Base-by-base conservation (phyloP, 2,329 filamentous ascomycete species). In the Onygena corvina region DNA sequence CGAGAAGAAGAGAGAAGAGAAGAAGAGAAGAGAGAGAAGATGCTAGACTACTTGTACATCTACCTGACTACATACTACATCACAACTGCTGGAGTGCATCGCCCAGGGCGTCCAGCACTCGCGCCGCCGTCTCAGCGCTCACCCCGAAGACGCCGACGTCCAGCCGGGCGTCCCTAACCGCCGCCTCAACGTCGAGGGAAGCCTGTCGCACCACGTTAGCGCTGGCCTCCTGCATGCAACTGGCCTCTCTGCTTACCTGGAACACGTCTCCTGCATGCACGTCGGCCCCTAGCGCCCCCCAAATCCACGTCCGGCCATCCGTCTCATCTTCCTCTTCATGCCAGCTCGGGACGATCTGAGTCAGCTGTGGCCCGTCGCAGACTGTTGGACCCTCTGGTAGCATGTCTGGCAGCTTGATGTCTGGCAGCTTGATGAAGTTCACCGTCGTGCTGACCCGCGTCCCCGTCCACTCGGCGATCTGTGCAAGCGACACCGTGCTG, bases 401-500 rank as follows among this genome's bases (percentile, higher is more conserved):
- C 1, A 36, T 35, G 27, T 48, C 21, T n/a, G 20, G 3, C 21
- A 35, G 12, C 34, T 67, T n/a, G n/a, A n/a, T n/a, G n/a, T n/a
- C 67, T 1, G 75, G 75, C 3, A 80, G 63, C 47, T 72, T 79
- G 14, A 94, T 64, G 55, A 94, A 92, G 62, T 95, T 95, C 58
- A 94, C 79, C 66, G 86, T 90, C 0, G 76, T 80, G 56, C 84
- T 76, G 1, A 94, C 64, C 48, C 65, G 70, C 1, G 87, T 66
- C 0, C 83, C 83, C 0, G 85, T 90, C 87, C 87, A 94, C 12
- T 73, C 64, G 16, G 72, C 65, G 31, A 94, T 81, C 61, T 94
- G 81, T 67, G 77, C 78, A 1, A 94, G 67, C 1, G 79, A 79
- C 0, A 79, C 79, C 1, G 69, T 69, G 0, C 76, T 73, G 59